Base-by-base conservation (phyloP, 1,284 basidiomycete species). In the Marasmius sp. region DNA sequence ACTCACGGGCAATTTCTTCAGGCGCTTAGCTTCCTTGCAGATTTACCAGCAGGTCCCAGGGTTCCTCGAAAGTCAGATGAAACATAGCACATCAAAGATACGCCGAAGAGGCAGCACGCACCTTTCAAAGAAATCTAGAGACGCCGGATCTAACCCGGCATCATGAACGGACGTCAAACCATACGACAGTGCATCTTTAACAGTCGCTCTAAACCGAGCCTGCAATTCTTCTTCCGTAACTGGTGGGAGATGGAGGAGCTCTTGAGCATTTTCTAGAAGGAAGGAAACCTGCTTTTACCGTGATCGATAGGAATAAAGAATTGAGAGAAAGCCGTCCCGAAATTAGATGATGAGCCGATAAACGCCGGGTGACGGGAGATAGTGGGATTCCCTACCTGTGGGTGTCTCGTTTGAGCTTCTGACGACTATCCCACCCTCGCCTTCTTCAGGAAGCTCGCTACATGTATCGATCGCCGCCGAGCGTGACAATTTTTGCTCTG, bases 241-340 rank as follows among this genome's bases (percentile, higher is more conserved):
- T 3, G 43, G 20, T 1, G 53, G 38, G 5, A 59, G 22, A 6
- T 47, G n/a, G 7, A 63, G 59, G 12, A 59, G 38, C 11, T 49
- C 38, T 37, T 60, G 58, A 0, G 90, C 91, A 20, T 88, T 87
- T 72, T 92, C 90, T 18, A 91, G 75, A 65, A 93, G 87, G 27
- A 91, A 75, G 22, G n/a, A n/a, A n/a, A n/a, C 88, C 88, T 90
- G 55, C 12, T 8, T 27, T 0, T 20, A 49, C 34, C 41, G 41
- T 6, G 6, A n/a, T 12, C 41, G 12, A 12, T n/a, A 47, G 45
- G 20, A 47, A 14, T 18, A 22, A 5, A 49, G 41, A 11, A 8
- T 36, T 47, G 20, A 22, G 10, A 39, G 34, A 9, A 5, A 69
- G 64, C n/a, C 55, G 74, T 11, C 38, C 27, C 33, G 43, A 56